A percentile compares a stretch with the other conserved stretches of the same genome.
phyloP scores from a whole-genome alignment of 768 basidiomycete species.

The Rhodotorula toruloides region DNA sequence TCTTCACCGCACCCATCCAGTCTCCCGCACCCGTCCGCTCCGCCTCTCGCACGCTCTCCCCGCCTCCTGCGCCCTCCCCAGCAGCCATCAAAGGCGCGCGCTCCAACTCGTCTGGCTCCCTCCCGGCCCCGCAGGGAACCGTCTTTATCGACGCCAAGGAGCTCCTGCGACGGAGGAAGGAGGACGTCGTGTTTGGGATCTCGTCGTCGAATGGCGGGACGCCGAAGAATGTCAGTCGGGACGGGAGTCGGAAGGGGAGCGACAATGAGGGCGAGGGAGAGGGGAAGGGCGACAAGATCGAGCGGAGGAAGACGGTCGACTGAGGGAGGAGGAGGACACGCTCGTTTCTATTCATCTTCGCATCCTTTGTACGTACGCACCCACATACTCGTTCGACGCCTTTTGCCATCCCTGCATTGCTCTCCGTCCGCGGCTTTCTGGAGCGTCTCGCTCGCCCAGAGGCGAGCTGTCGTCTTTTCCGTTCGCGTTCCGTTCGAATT shows the following conservation, averaged over 20 bases:
- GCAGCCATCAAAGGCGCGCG: slow-evolving; percentile 1
- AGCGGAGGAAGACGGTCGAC: not conserved
- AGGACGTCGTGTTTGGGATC: slow-evolving; percentile 28
- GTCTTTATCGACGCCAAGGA: slow-evolving; percentile 34
- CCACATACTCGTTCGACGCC: no score
- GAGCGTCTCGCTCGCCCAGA: no score
- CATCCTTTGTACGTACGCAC: no score
- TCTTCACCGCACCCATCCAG: no score
- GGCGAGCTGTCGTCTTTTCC: no score
- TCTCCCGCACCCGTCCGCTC: no score
- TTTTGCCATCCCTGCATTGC: no score
- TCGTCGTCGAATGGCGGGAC: slow-evolving; percentile 7
- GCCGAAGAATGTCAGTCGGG: not conserved
- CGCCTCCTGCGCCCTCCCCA: not conserved
- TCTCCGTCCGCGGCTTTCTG: no score
- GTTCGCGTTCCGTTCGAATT: no score
- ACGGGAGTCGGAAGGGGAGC: not conserved
- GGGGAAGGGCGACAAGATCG: not conserved
- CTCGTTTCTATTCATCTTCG: no score
- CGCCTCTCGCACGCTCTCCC: not conserved
- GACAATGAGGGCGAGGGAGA: not conserved
- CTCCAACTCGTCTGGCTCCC: slow-evolving; percentile 3
- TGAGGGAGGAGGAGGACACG: not conserved
- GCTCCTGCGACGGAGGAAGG: slow-evolving; percentile 26
- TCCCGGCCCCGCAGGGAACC: slow-evolving; percentile 13